These are phyloP conservation scores for Chlorophyllum brunneum DNA, from an alignment of 768 basidiomycete genomes.

Conservation along the genomic window DNA sequence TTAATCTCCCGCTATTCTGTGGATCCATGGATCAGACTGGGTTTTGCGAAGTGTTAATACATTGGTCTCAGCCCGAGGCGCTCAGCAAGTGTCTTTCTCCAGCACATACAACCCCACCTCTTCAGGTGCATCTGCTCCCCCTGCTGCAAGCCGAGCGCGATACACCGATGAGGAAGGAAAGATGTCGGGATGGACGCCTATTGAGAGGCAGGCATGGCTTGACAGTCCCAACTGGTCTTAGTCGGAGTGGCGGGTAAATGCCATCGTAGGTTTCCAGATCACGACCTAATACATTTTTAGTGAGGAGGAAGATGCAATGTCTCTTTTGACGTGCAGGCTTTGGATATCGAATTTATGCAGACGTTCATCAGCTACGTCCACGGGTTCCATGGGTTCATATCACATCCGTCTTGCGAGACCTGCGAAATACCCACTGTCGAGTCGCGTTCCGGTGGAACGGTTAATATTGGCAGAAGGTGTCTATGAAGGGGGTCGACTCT, in stretches of 20 bases:
- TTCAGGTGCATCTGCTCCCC: no score
- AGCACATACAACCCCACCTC: no score
- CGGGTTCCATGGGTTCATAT: conserved; percentile 22
- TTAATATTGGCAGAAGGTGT: conserved; percentile 20
- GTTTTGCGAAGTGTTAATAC: no score
- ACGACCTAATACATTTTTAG: conserved; percentile 27
- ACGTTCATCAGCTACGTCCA: conserved; percentile 41
- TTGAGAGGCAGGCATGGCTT: conserved; percentile 62
- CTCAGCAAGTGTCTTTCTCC: no score
- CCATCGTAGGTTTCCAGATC: background rate
- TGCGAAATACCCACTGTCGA: conserved; percentile 27
- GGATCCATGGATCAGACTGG: no score
- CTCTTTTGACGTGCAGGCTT: conserved; percentile 58
- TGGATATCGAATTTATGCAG: conserved; percentile 51
- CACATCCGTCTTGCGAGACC: conserved; percentile 10
- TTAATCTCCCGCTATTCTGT: no score
- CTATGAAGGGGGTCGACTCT: conserved; percentile 19
- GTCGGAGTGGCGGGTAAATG: conserved; percentile 69
- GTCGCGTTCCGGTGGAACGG: conserved; percentile 29
- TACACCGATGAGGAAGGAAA: conserved; percentile 48
- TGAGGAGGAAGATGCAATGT: conserved; percentile 73
- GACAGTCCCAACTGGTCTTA: conserved; percentile 68
- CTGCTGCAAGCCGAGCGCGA: conserved; percentile 60
- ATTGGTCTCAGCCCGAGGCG: no score
- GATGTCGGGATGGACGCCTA: conserved; percentile 59